Evolutionary conservation across 305 asterid species (phyloP), one percentile per base, ranked within the genome.

Genomic region (Rubia balearica): DNA sequence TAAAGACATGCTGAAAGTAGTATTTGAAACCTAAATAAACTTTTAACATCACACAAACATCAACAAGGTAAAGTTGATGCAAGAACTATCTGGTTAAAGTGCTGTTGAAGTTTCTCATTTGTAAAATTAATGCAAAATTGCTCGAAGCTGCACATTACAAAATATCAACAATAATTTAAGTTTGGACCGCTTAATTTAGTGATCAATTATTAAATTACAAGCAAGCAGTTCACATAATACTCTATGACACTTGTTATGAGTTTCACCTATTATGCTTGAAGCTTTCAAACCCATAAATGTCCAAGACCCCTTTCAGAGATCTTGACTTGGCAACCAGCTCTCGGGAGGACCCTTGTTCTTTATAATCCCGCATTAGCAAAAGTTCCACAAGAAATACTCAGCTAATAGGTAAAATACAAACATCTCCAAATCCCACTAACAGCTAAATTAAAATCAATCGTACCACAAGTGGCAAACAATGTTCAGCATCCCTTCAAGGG

Each of bases 401-500:
- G 40, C 77, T 38, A 67, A 22, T 49, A 27, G 21, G 70, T 38
- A n/a, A 40, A 30, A 71, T 48, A 65, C 24, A 55, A 61, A 65
- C 27, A 55, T 48, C 67, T 72, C 48, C 59, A 48, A 16, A 38
- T 66, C 27, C 59, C 19, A 30, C 41, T 24, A 42, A 30, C 67
- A 55, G 69, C 38, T 22, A 72, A 55, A 46, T 53, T 8, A 53
- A 4, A 68, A 61, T 8, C 43, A 71, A 63, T 36, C 82, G 67
- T 70, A 93, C 99, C 96, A 95, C 85, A 80, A 96, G 99, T 4
- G 96, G 97, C 73, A 95, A 95, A 83, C 99, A 95, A 81, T 95
- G 98, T 82, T 95, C 99, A 21, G 99, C 99, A 76, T 98, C 99
- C 74, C 97, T 85, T 30, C 99, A n/a, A n/a, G n/a, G n/a, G n/a